Base-by-base conservation (phyloP, 2,329 filamentous ascomycete genomes). In the Verticillium albo-atrum region DNA sequence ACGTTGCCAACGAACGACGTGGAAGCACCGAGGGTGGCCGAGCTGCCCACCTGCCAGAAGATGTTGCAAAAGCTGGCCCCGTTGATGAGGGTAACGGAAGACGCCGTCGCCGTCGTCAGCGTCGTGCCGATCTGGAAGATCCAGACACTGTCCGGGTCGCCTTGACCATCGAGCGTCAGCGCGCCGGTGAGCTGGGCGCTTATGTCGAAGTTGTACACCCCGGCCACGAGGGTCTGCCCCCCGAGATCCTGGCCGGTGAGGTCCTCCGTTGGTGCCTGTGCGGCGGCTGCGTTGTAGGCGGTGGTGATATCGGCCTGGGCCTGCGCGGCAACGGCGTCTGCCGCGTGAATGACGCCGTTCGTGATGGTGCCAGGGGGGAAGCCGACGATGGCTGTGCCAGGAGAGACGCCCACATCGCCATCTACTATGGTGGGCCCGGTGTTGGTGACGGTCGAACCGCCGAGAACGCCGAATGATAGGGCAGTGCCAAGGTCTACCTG, bases 101-200 rank as follows among this genome's bases (percentile, higher is more conserved):
- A n/a, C n/a, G 17, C 54, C 10, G 28, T 32, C n/a, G 28, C 54
- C 4, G 54, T 56, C 14, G 34, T 56, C 25, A 56, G 20, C n/a
- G 54, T 56, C n/a, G 54, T 28, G 28, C 15, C 25, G 14, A 56
- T 56, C 54, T 56, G 54, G 12, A 56, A 56, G n/a, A 56, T 28
- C 25, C 25, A 56, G 6, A 56, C 17, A 27, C 23, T 32, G 32
- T 23, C 32, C 6, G 30, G 32, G 34, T 56, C 54, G 32, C 34
- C 27, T 3, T 35, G 54, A 6, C 23, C 54, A 56, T 56, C 54
- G 15, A 56, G 54, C n/a, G 32, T 56, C n/a, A 56, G 54, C 6
- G 54, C 30, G n/a, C 54, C 34, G 15, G 28, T 42, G n/a, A 56
- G 54, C 5, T 34, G 27, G 23, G 54, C 54, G 2, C 23, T 28